Base-by-base conservation (phyloP, 2,329 filamentous ascomycete species). In the Colletotrichum endophyticum region DNA sequence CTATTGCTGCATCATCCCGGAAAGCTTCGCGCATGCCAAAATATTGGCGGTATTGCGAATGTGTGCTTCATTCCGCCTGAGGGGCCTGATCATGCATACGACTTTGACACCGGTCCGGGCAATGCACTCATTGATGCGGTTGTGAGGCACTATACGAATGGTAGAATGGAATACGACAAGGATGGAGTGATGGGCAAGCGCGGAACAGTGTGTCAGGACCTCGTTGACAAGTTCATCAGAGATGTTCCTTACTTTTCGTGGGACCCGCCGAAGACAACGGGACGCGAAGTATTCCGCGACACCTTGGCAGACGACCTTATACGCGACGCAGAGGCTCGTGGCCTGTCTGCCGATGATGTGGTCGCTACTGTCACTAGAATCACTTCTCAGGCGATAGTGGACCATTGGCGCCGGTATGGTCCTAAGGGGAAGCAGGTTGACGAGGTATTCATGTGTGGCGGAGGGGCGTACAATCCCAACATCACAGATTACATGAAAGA, bases 11-110 rank as follows among this genome's bases (percentile, higher is more conserved):
- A 90, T 78, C 89, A 92, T 78, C 88, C 90, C 0, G 88, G 83
- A 6, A 91, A 91, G 81, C 83, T 91, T 9, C 88, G 91, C 30
- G 90, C 89, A 4, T 92, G 90, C 81, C 89, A 92, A 80, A 92
- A 92, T 79, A 92, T 93, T 70, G 90, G 90, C 67, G 90, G 91
- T 36, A 91, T 93, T 57, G 89, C 89, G 34, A 92, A 91, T 78
- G 88, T 93, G 28, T 92, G 89, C 83, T 92, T 92, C 82, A 90
- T 92, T 67, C 89, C 89, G 5, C 87, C 89, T 0, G 85, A 89
- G 67, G 81, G 81, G 34, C 78, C 82, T 16, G 83, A 84, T 62
- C 77, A 81, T 25, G 86, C 84, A 73, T 88, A 87, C 78, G 89
- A 90, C 79, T 89, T 91, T 76, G 88, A 91, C 78, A 91, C 89